These are phyloP conservation scores for Septoria linicola DNA, from an alignment of 2,329 filamentous ascomycete species.

Conservation along the genomic window DNA sequence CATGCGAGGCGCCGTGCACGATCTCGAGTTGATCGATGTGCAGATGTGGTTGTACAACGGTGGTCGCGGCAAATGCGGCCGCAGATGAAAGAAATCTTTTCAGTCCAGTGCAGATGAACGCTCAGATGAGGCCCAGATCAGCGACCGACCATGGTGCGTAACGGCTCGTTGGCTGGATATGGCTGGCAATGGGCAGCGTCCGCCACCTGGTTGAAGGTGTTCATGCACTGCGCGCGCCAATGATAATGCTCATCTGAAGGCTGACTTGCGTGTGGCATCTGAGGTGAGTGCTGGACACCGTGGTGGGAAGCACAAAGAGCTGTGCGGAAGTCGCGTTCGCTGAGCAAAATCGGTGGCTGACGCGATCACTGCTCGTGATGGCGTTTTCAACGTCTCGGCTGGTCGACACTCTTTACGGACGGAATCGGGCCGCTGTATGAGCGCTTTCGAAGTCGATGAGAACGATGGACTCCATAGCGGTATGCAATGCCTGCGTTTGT, in stretches of 20 bases:
- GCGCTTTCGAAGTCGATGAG: background rate
- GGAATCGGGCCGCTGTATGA: background rate
- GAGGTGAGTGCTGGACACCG: background rate
- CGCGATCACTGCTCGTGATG: slow-evolving; percentile 6
- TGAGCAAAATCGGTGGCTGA: background rate
- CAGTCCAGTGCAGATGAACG: background rate
- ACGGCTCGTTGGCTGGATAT: slow-evolving; percentile 5
- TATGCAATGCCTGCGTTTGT: background rate
- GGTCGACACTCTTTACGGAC: background rate
- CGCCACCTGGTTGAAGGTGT: background rate
- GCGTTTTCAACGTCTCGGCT: background rate
- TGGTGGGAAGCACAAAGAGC: background rate
- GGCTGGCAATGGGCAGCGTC: background rate
- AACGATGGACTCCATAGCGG: background rate
- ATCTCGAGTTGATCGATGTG: no score
- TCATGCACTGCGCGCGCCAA: background rate
- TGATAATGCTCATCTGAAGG: background rate
- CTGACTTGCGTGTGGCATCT: background rate
- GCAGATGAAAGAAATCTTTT: no score
- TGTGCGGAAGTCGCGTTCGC: background rate
- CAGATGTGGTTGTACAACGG: no score
- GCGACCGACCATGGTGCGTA: background rate
- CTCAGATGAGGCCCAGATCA: no score
- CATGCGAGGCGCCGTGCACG: no score
- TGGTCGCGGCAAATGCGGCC: no score